Base-by-base conservation (phyloP, 345 rosid species). In the Cardamine occulta region DNA sequence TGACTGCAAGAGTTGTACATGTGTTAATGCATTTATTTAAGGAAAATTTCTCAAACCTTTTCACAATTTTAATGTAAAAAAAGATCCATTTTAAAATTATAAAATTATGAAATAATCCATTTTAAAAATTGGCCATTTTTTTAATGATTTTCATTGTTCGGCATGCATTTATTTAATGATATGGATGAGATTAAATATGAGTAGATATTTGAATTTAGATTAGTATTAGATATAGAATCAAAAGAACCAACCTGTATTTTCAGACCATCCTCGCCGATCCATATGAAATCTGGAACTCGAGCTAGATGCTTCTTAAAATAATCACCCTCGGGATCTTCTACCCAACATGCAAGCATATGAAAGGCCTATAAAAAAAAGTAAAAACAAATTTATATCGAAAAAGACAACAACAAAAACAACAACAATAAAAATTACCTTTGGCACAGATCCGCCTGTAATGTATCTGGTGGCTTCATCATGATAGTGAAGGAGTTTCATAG, bases 1-100 rank as follows among this genome's bases (percentile, higher is more conserved):
- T 28, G 68, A 44, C 87, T 79, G 44, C 58, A 53, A 23, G 4
- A 24, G 58, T 12, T 12, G 35, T 1, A 32, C 8, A 32, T 32
- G 35, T 32, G 35, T 32, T 32, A 32, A 32, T 31, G 35, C 35
- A 32, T 32, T 7, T 32, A 32, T 6, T 31, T 31, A 31, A 31
- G 5, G 32, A 31, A 19, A 19, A 19, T 19, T 19, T 19, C 19
- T 19, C 19, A 19, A 19, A 19, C 19, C 19, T 19, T 19, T 19
- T 19, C 19, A 19, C 19, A 19, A 19, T 19, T 19, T 19, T 19
- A 19, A 19, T 1, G 19, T 19, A 19, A 19, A 19, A 19, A 19
- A 19, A 19, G 19, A 19, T 19, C 19, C 19, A 19, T 19, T 19
- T 19, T 19, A 19, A 19, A 19, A 19, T 19, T 19, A 19, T 19